Percentiles rank a stretch among this genome's conserved stretches.
phyloP scores from a whole-genome alignment of 2,329 filamentous ascomycete species.

The Blumeriella jaapii region DNA sequence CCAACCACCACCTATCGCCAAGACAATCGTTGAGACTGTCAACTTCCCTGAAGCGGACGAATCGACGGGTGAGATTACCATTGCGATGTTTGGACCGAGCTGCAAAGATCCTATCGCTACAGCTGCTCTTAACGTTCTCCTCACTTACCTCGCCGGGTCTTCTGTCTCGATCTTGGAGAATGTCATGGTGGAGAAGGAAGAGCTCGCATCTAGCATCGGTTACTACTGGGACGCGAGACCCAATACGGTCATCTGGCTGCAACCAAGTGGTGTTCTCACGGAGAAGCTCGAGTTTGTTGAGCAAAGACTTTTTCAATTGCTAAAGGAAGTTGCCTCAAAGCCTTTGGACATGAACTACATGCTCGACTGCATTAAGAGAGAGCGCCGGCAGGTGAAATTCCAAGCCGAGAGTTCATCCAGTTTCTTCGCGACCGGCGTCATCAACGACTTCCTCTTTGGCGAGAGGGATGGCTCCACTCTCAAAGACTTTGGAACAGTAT shows the following conservation, averaged over 20 bases:
- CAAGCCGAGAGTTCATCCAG: slow-evolving; percentile 70
- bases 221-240: slow-evolving; percentile 72
- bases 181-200: slow-evolving; percentile 81
- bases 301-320: slow-evolving; percentile 70
- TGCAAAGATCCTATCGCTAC: slow-evolving; percentile 58
- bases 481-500: slow-evolving; percentile 42
- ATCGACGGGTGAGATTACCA: slow-evolving; percentile 75
- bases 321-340: slow-evolving; percentile 69
- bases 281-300: slow-evolving; percentile 77
- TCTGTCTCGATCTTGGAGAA: slow-evolving; percentile 91
- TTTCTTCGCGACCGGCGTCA: slow-evolving; percentile 76
- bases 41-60: slow-evolving; percentile 97
- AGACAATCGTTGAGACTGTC: slow-evolving; percentile 65
- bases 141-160: slow-evolving; percentile 84
- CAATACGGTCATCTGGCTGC: slow-evolving; percentile 74
- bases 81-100: slow-evolving; percentile 78
- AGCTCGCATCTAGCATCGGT: slow-evolving; percentile 75
- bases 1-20: slow-evolving; percentile 58
- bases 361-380: slow-evolving; percentile 72
- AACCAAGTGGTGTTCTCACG: slow-evolving; percentile 76
- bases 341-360: slow-evolving; percentile 85
- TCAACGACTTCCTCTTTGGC: slow-evolving; percentile 87
- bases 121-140: slow-evolving; percentile 66
- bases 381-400: slow-evolving; percentile 72
- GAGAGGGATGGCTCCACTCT: slow-evolving; percentile 71